These are phyloP conservation scores for Saccharomyces hybrid DNA, from an alignment of 1,139 yeast genomes.

Conservation along the genomic window DNA sequence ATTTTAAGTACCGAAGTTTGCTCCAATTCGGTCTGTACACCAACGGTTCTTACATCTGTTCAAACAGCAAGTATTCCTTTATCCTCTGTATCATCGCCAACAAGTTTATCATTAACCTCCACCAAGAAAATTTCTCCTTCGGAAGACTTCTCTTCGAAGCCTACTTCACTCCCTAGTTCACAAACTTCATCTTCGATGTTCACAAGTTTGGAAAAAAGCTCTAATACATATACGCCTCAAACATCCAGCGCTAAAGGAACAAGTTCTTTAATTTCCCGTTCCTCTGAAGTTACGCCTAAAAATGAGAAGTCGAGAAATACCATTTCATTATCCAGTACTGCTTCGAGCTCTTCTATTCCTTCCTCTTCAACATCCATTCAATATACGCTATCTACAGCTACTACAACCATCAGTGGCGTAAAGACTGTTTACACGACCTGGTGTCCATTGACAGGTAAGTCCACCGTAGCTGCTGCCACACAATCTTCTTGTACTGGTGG, in stretches of 20 bases:
- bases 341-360: background rate
- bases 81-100: background rate
- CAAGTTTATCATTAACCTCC: background rate
- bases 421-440: slow-evolving; percentile 32
- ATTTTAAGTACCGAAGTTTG: slow-evolving; percentile 3
- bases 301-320: background rate
- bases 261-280: background rate
- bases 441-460: slow-evolving; percentile 33
- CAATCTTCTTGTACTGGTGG: background rate
- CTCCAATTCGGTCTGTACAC: background rate
- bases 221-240: background rate
- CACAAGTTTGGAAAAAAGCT: background rate
- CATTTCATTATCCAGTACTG: background rate
- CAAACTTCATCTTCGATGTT: background rate
- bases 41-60: background rate
- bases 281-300: background rate
- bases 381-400: background rate
- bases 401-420: background rate
- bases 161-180: background rate
- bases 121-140: background rate
- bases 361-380: background rate
- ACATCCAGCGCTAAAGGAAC: background rate
- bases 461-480: background rate
- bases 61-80: background rate
- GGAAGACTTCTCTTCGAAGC: background rate